Evolutionary conservation across 1,284 basidiomycete genomes (phyloP).

Genomic region (Trametes polyzona): DNA sequence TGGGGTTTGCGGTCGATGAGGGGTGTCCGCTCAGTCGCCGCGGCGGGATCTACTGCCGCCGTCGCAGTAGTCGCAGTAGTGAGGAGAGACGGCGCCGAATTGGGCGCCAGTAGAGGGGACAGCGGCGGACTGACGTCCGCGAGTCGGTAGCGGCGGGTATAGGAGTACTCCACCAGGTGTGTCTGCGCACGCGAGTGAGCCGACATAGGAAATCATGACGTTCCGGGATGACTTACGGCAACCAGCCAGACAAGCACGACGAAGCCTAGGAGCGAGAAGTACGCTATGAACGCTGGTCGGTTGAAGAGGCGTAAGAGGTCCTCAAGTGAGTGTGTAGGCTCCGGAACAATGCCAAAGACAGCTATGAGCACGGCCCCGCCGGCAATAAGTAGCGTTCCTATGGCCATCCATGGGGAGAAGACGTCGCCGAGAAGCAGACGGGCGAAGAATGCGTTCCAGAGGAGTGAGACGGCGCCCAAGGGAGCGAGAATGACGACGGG

Average conservation of each 20-base stretch:
- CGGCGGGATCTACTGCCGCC: slow-evolving; percentile 39
- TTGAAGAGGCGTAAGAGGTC: slow-evolving; percentile 83
- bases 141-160: slow-evolving; percentile 37
- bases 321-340: slow-evolving; percentile 87
- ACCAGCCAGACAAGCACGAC: slow-evolving; percentile 64
- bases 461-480: slow-evolving; percentile 88
- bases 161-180: slow-evolving; percentile 58
- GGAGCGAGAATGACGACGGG: slow-evolving; percentile 93
- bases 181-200: slow-evolving; percentile 44
- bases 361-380: slow-evolving; percentile 90
- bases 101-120: slow-evolving; percentile 38
- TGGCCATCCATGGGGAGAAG: slow-evolving; percentile 84
- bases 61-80: slow-evolving; percentile 36
- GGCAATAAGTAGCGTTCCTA: slow-evolving; percentile 88
- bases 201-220: slow-evolving; percentile 3
- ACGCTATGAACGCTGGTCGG: slow-evolving; percentile 80
- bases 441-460: slow-evolving; percentile 96
- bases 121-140: slow-evolving; percentile 38
- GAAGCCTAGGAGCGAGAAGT: slow-evolving; percentile 77
- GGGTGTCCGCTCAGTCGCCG: slow-evolving; percentile 59
- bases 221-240: slow-evolving; percentile 50
- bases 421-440: slow-evolving; percentile 84
- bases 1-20: slow-evolving; percentile 54
- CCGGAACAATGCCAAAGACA: slow-evolving; percentile 91
- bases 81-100: slow-evolving; percentile 33